These are phyloP conservation scores for Penicillium psychrofluorescens DNA, from an alignment of 495 filamentous ascomycete species.

Conservation along the genomic window DNA sequence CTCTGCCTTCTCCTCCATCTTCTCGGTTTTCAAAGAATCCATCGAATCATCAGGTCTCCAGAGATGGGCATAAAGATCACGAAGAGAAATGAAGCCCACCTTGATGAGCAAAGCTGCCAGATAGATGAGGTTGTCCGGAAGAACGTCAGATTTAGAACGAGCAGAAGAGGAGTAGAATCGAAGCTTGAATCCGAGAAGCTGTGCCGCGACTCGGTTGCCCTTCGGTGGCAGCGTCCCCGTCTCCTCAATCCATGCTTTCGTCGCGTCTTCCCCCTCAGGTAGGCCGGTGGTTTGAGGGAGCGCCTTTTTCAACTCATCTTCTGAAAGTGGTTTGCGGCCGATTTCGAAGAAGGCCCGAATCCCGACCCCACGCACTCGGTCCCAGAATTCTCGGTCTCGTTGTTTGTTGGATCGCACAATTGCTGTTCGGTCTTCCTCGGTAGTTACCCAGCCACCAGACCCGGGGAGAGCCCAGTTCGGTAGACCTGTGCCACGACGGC, in stretches of 20 bases:
- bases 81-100: conserved; percentile 92
- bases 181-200: conserved; percentile 94
- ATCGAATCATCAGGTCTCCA: conserved; percentile 81
- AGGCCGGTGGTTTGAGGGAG: conserved; percentile 34
- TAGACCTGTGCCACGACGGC: conserved; percentile 43
- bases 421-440: conserved; percentile 56
- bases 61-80: conserved; percentile 87
- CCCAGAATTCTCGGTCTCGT: conserved; percentile 77
- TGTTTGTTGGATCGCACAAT: conserved; percentile 42
- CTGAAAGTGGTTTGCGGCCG: conserved; percentile 50
- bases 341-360: conserved; percentile 84
- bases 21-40: conserved; percentile 56
- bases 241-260: conserved; percentile 62
- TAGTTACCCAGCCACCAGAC: conserved; percentile 46
- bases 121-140: conserved; percentile 88
- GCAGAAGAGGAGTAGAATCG: conserved; percentile 82
- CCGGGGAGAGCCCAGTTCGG: conserved; percentile 77
- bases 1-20: conserved; percentile 72
- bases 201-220: conserved; percentile 86
- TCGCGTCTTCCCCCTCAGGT: conserved; percentile 42
- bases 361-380: conserved; percentile 64
- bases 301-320: conserved; percentile 37
- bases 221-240: conserved; percentile 75
- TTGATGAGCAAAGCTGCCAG: conserved; percentile 90
- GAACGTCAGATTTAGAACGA: conserved; percentile 56